Evolutionary conservation across 139 green algal genomes (phyloP).

Genomic region (Trebouxia sp.): DNA sequence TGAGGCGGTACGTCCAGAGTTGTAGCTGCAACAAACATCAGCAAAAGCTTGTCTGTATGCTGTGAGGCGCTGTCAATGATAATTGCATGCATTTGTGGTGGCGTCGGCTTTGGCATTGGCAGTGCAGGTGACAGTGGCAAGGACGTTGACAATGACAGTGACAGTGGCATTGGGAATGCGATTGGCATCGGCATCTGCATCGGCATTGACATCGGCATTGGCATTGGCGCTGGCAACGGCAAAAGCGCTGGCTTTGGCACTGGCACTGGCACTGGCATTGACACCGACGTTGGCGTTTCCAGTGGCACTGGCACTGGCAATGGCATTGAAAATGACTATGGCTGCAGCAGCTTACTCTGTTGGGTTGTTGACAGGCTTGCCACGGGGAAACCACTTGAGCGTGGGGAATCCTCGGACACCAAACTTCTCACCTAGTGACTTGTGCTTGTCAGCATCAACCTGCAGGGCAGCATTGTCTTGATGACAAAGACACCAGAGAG

Average conservation of each 20-base stretch:
- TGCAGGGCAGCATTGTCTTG: conserved; percentile 25
- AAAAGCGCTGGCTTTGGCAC: too few relatives aligned
- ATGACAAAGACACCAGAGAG: neutral
- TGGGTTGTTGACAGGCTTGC: conserved; percentile 56
- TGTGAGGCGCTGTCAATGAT: too few relatives aligned
- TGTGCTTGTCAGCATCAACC: conserved; percentile 82
- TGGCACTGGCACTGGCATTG: too few relatives aligned
- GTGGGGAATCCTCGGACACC: conserved; percentile 85
- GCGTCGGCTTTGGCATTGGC: too few relatives aligned
- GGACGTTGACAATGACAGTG: too few relatives aligned
- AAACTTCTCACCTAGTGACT: conserved; percentile 70
- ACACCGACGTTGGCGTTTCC: too few relatives aligned
- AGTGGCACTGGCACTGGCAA: neutral
- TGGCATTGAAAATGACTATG: neutral
- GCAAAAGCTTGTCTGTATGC: neutral
- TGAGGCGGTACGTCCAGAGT: conserved; percentile 56
- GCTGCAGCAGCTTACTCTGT: conserved; percentile 49
- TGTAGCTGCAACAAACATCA: conserved; percentile 64
- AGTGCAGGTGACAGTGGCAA: neutral
- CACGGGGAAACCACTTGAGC: conserved; percentile 75
- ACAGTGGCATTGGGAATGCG: too few relatives aligned
- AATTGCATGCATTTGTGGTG: too few relatives aligned
- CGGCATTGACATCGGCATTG: too few relatives aligned
- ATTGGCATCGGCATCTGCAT: too few relatives aligned
- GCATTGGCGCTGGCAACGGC: too few relatives aligned